A percentile compares a stretch with the other conserved stretches of the same genome.
phyloP scores from a whole-genome alignment of 345 rosid genomes.

The Aethionema arabicum region DNA sequence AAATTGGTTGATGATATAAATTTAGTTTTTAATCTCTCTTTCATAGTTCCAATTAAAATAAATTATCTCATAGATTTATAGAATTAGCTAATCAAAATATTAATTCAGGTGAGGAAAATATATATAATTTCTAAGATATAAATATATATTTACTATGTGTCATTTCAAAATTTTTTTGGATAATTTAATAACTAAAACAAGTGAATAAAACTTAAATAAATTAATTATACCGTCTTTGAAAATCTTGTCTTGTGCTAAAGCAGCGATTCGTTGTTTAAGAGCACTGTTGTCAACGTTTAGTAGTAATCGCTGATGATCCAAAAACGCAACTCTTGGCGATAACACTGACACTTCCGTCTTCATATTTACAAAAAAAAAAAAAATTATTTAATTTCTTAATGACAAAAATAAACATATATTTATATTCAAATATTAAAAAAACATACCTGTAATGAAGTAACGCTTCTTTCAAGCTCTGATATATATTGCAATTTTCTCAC shows the following conservation, averaged over 20 bases:
- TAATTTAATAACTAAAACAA: too few relatives aligned
- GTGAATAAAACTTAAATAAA: too few relatives aligned
- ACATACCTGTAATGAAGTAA: conserved; percentile 73
- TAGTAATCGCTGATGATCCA: conserved; percentile 88
- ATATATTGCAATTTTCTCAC: conserved; percentile 90
- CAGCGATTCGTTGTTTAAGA: conserved; percentile 93
- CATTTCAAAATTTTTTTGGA: too few relatives aligned
- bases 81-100: too few relatives aligned
- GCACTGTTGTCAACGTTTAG: conserved; percentile 80
- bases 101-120: too few relatives aligned
- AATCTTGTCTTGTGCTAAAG: conserved; percentile 85
- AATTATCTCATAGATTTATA: too few relatives aligned
- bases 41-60: too few relatives aligned
- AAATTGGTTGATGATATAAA: too few relatives aligned
- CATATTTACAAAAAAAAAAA: background rate
- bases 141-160: too few relatives aligned
- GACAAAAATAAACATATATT: background rate
- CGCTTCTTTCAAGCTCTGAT: conserved; percentile 88
- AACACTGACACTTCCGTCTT: conserved; percentile 80
- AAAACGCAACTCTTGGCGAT: conserved; percentile 78
- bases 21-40: too few relatives aligned
- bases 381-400: background rate
- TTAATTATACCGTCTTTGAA: conserved; percentile 70
- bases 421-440: background rate
- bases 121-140: too few relatives aligned